Base-by-base conservation (phyloP, 2,329 filamentous ascomycete species). In the Fusarium secorum region DNA sequence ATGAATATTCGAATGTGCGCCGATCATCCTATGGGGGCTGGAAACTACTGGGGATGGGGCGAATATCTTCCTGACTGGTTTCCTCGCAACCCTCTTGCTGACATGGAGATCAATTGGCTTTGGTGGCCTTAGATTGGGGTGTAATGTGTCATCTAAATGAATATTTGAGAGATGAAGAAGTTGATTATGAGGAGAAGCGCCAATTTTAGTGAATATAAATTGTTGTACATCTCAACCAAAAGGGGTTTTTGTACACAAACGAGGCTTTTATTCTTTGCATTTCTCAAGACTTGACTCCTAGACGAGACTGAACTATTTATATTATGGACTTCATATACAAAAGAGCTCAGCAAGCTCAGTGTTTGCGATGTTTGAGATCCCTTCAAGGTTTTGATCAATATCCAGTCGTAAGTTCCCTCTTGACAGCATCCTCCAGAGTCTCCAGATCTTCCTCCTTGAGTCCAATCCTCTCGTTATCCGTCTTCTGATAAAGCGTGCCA, bases 401-500 rank as follows among this genome's bases (percentile, higher is more conserved):
- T 2, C 72, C 72, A 18, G 70, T 74, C 1, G 70, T 75, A 24
- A 75, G 41, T 0, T 58, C 30, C 20, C 74, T 53, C 5, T 48
- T 67, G 13, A 79, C 73, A 11, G 71, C 60, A 46, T 64, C 72
- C 53, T 78, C 79, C 68, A 93, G 75, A 0, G 83, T 85, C 62
- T 91, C 87, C 55, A 86, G 78, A 30, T 86, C 81, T 13, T 83
- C 84, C 7, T 83, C 83, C 11, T 77, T 73, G 15, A 86, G 39
- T 0, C 84, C 88, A 57, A 93, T 84, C 3, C 84, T 73, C 32
- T 83, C 85, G 73, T 94, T 93, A 76, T 93, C 91, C 59, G 89
- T 87, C 79, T 87, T 86, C 3, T 88, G 86, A 76, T 94, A 93
- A 48, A 93, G 78, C 0, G 91, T 94, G 3, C 90, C 89, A 0